These are phyloP conservation scores for Fusarium miscanthi DNA, from an alignment of 2,329 filamentous ascomycete species.

Conservation along the genomic window DNA sequence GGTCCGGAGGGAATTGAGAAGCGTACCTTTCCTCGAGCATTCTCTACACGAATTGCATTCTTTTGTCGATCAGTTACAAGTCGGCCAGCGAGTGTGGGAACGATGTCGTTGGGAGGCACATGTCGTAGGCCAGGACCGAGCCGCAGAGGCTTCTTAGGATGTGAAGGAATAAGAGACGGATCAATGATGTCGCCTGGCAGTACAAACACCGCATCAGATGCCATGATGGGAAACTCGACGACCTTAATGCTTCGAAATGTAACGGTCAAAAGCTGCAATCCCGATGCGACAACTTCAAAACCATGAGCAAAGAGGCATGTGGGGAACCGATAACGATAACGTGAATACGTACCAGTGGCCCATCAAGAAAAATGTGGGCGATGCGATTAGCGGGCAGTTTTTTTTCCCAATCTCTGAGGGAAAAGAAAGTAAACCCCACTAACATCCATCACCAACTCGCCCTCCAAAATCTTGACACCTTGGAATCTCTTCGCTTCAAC, in stretches of 20 bases:
- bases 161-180: slow-evolving; percentile 71
- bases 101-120: slow-evolving; percentile 79
- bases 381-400: slow-evolving; percentile 45
- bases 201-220: slow-evolving; percentile 70
- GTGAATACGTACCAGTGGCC: slow-evolving; percentile 31
- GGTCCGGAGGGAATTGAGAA: background rate
- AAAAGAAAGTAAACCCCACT: slow-evolving; percentile 45
- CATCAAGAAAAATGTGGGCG: slow-evolving; percentile 35
- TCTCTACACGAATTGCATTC: slow-evolving; percentile 83
- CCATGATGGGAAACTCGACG: slow-evolving; percentile 57
- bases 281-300: slow-evolving; percentile 36
- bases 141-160: slow-evolving; percentile 77
- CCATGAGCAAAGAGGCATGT: slow-evolving; percentile 20
- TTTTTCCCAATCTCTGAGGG: slow-evolving; percentile 39
- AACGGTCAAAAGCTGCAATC: slow-evolving; percentile 1
- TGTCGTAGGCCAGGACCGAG: slow-evolving; percentile 87
- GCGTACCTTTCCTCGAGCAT: slow-evolving; percentile 73
- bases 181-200: slow-evolving; percentile 85
- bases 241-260: background rate
- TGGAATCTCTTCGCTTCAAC: slow-evolving; percentile 17
- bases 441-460: slow-evolving; percentile 31
- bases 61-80: slow-evolving; percentile 76
- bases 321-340: slow-evolving; percentile 35
- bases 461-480: slow-evolving; percentile 41
- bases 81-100: slow-evolving; percentile 74